phyloP scores from a whole-genome alignment of 345 rosid genomes.

The Brassica nigra region DNA sequence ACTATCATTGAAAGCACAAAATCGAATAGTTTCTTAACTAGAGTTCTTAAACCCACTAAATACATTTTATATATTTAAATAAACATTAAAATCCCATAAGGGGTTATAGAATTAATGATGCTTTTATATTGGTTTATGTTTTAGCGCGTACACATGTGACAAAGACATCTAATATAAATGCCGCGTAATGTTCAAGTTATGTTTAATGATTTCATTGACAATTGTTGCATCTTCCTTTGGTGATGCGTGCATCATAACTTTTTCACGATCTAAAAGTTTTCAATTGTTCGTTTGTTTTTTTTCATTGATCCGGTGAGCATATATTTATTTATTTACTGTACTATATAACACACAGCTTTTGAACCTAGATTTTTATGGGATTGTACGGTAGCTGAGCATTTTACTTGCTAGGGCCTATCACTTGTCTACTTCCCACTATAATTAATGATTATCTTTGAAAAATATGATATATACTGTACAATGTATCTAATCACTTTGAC shows the following conservation, averaged over 20 bases:
- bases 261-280: neutral
- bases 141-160: neutral
- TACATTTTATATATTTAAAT: too few relatives aligned
- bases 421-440: neutral
- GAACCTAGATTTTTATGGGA: neutral
- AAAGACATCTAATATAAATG: conserved; percentile 1
- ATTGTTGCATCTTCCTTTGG: neutral
- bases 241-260: neutral
- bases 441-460: neutral
- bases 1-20: too few relatives aligned
- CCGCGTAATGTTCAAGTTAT: conserved; percentile 17
- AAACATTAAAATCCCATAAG: too few relatives aligned
- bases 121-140: neutral
- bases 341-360: neutral
- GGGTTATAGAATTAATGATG: too few relatives aligned
- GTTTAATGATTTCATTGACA: conserved; percentile 28
- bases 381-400: neutral
- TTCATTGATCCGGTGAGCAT: neutral
- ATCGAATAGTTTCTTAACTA: too few relatives aligned
- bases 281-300: neutral
- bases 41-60: too few relatives aligned
- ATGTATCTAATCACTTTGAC: neutral
- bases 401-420: neutral
- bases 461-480: neutral
- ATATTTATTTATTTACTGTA: neutral